Conservation (phyloP, 2,329 filamentous ascomycete genomes). For the Aschersonia sp. region DNA sequence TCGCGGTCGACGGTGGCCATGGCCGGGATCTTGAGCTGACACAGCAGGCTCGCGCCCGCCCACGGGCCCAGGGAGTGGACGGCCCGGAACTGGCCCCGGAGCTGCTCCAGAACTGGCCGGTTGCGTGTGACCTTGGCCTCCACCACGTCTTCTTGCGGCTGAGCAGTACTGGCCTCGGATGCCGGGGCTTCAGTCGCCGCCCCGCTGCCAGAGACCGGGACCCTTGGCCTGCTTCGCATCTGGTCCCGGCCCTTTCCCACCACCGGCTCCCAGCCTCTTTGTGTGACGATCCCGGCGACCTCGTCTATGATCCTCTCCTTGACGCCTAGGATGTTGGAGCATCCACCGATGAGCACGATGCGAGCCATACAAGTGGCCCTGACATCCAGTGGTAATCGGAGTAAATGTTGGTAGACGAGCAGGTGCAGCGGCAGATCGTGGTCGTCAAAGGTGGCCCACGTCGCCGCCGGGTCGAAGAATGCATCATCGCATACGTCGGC, state of each 20-base stretch:
- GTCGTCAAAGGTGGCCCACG: conserved; percentile 57
- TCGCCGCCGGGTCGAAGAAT: conserved; percentile 48
- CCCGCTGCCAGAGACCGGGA: no score
- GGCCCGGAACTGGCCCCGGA: conserved; percentile 47
- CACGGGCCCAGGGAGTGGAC: conserved; percentile 59
- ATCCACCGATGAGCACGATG: conserved; percentile 74
- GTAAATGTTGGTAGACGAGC: conserved; percentile 61
- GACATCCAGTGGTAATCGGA: conserved; percentile 67
- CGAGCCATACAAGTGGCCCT: conserved; percentile 77
- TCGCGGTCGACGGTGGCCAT: conserved; percentile 60
- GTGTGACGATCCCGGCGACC: conserved; percentile 48
- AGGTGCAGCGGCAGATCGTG: conserved; percentile 68
- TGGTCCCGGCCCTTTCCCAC: conserved; percentile 48
- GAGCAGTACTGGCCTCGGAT: conserved; percentile 10
- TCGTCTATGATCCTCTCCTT: conserved; percentile 66
- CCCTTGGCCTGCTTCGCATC: conserved; percentile 14
- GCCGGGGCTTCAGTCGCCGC: no score
- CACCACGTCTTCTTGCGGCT: conserved; percentile 15
- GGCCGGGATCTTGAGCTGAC: conserved; percentile 53
- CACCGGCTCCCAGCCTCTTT: conserved; percentile 65
- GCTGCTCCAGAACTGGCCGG: conserved; percentile 20
- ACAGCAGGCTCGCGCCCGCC: conserved; percentile 57
- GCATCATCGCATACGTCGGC: conserved; percentile 61
- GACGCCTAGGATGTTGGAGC: conserved; percentile 64
- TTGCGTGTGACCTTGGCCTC: conserved; percentile 22